Conservation (phyloP, 805 yeast genomes). For the Hanseniaspora nectarophila region DNA sequence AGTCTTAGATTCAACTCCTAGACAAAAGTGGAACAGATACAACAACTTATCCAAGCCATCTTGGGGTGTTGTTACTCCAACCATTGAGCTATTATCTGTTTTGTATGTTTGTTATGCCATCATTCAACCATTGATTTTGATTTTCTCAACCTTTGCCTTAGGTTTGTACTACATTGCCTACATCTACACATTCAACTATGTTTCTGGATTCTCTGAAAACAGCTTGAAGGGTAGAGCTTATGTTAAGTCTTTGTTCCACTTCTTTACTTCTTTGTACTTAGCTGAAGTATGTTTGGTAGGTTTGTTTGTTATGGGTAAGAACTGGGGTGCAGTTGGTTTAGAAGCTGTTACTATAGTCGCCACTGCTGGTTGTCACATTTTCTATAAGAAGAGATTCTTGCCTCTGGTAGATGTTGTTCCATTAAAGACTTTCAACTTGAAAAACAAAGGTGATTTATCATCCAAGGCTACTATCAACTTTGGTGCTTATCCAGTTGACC, state of each 20-base stretch:
- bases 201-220: conserved; percentile 47
- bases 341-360: conserved; percentile 50
- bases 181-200: conserved; percentile 53
- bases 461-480: conserved; percentile 30
- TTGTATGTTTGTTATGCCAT: conserved; percentile 66
- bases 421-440: conserved; percentile 37
- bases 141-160: conserved; percentile 52
- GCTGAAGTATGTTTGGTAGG: conserved; percentile 61
- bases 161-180: conserved; percentile 48
- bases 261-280: conserved; percentile 58
- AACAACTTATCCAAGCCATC: conserved; percentile 52
- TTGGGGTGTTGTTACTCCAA: conserved; percentile 78
- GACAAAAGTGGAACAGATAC: conserved; percentile 77
- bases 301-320: conserved; percentile 61
- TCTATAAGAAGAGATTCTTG: conserved; percentile 45
- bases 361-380: conserved; percentile 50
- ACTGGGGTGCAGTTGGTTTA: conserved; percentile 66
- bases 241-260: conserved; percentile 59
- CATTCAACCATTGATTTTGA: conserved; percentile 61
- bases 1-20: conserved; percentile 73
- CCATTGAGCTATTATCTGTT: conserved; percentile 59
- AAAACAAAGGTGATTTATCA: conserved; percentile 7
- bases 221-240: conserved; percentile 56
- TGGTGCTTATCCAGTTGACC: conserved; percentile 50
- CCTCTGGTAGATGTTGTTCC: conserved; percentile 62